Evolutionary conservation across 306 rosid genomes (phyloP).

Genomic region (Sesbania bispinosa): DNA sequence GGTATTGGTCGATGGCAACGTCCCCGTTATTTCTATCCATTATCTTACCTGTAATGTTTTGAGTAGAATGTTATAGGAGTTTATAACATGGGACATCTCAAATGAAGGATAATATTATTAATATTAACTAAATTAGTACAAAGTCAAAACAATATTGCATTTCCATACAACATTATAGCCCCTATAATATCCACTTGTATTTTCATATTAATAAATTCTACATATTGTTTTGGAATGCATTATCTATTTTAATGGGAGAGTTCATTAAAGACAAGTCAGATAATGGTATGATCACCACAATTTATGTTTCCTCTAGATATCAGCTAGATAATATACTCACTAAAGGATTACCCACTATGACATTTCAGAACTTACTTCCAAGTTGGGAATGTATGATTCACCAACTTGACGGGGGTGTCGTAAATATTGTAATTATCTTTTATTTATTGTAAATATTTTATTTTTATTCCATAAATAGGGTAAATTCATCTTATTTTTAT

Average conservation of each 20-base stretch:
- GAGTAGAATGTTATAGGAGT: neutral
- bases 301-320: neutral
- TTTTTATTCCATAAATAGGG: too few relatives aligned
- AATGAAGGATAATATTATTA: neutral
- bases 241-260: too few relatives aligned
- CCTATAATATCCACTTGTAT: neutral
- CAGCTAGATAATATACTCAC: too few relatives aligned
- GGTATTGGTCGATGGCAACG: slow-evolving; percentile 44
- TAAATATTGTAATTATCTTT: too few relatives aligned
- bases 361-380: too few relatives aligned
- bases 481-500: too few relatives aligned
- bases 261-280: too few relatives aligned
- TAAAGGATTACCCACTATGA: too few relatives aligned
- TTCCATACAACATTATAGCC: neutral
- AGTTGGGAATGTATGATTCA: too few relatives aligned
- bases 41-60: slow-evolving; percentile 34
- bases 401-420: too few relatives aligned
- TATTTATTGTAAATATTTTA: too few relatives aligned
- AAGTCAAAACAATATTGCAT: neutral
- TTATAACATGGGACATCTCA: neutral
- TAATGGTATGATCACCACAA: too few relatives aligned
- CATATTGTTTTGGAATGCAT: neutral
- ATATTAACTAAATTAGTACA: neutral
- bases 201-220: neutral
- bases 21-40: slow-evolving; percentile 46